Base-by-base conservation (phyloP, 495 filamentous ascomycete species). In the Viridothelium virens region DNA sequence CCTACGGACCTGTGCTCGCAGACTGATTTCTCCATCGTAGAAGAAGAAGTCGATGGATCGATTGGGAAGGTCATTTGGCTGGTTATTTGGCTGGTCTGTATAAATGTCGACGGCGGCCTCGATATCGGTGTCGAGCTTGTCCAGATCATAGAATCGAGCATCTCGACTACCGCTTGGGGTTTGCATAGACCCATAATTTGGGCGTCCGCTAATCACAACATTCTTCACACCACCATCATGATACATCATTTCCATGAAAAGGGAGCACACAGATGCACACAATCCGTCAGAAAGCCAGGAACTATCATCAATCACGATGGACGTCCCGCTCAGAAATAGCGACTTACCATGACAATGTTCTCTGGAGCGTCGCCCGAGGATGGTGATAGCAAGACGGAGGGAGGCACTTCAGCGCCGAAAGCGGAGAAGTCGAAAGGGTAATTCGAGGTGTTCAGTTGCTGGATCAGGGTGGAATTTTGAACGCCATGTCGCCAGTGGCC, bases 181-280 rank as follows among this genome's bases (percentile, higher is more conserved):
- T 63, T 75, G 74, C 72, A 74, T 75, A 44, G 72, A 70, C 3
- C 74, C 72, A 10, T n/a, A 34, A 3, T 31, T 9, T 1, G 82
- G 79, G 1, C 72, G 75, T 1, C 83, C 83, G 46, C 83, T 82
- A 18, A 78, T 74, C 14, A 78, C 80, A 9, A 85, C 72, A 25
- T 77, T 78, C 2, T 74, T 73, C 6, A 82, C 81, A 39, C 79
- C 80, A 46, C 75, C 80, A 71, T 74, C 64, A 34, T 79, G 64
- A 67, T 65, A 76, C 79, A 85, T 82, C 64, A 81, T 73, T 70
- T 85, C 82, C 37, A 78, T 73, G 70, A 85, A 84, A 7, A 81
- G 68, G 2, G 79, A 74, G 69, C 82, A 85, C 41, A 82, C 73
- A 0, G 79, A 83, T 18, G 74, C 75, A 69, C 82, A 85, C 47